Evolutionary conservation across 2,329 filamentous ascomycete genomes (phyloP), one percentile per base, ranked within the genome.

Genomic region (Aureobasidium musti): DNA sequence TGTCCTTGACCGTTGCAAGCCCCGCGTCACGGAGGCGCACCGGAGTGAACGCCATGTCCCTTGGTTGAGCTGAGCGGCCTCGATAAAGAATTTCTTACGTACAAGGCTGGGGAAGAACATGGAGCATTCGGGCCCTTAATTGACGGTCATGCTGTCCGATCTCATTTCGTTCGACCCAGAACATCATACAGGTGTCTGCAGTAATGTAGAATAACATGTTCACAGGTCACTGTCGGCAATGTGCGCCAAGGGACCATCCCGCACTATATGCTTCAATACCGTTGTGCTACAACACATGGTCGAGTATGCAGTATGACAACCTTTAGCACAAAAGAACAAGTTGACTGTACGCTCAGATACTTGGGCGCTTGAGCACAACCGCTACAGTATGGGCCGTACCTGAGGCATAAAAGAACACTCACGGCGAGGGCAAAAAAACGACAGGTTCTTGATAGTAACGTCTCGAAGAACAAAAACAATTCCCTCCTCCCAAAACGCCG

Each of bases 11-110:
- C 61, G 61, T 54, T 64, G 47, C 33, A 52, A 61, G 35, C 59
- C 59, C 59, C 59, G 59, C 59, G 45, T 63, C 45, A 63, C 33
- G 10, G 57, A 47, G 57, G 57, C 57, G 57, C 30, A 49, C 26
- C 59, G 23, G 33, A 39, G 30, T 39, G 59, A 19, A 21, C 43
- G 59, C 59, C 45, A 13, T 41, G 59, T 63, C 23, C 59, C 14
- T 21, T 28, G 17, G 19, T 17, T 30, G 47, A 54, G 61, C 61
- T 35, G 61, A 64, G 61, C 61, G 47, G 49, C 19, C 23, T 21
- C 61, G 47, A 54, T 64, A 54, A 21, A 37, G 8, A 21, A 45
- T 23, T 37, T 64, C 13, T 64, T 64, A 64, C 49, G 49, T 54
- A 64, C 61, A 64, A 53, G 23, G 6, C 35, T 33, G 45, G 37